Base-by-base conservation (phyloP, 1,284 basidiomycete species). In the Ceratobasidium sp. region DNA sequence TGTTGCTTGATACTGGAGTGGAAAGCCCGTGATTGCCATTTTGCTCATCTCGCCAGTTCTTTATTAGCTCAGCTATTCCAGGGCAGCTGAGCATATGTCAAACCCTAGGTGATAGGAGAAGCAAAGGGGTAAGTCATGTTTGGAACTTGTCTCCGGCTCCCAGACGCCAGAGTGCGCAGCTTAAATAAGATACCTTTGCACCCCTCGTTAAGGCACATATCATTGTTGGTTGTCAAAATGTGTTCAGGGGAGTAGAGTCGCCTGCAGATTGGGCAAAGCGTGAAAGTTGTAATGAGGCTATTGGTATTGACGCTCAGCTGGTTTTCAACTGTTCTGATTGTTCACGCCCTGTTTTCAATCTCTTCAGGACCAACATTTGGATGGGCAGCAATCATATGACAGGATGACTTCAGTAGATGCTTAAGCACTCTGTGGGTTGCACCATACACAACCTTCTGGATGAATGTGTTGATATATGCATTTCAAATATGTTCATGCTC, bases 391-490 rank as follows among this genome's bases (percentile, higher is more conserved):
- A 62, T 46, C 2, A 40, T 62, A 12, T 40, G 44, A 25, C 25
- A 40, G 25, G 60, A 12, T 21, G 60, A 5, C 28, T 46, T 62
- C 12, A 62, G 16, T n/a, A 23, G 38, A 21, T 62, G 60, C 21
- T 25, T 30, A 9, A 62, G 25, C 9, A 25, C 60, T 46, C 38
- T 9, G 23, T 48, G 44, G 25, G 60, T 62, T 14, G 60, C 44
- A 3, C 60, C 60, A 21, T 62, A 62, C 3, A 62, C 18, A 23
- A 14, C 11, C 28, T 62, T 62, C 23, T 62, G 60, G 25, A 62
- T 25, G 60, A 44, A 62, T 25, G 25, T 18, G 18, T 62, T 40
- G 23, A 60, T 62, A 42, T 62, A 62, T 44, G 53, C 66, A n/a
- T 69, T 69, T 0, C 66, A 38, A 33, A 58, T 70, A 4, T 49